Conservation (phyloP, 225 moss, liverwort and hornwort species). For the Rhytidiadelphus loreus region DNA sequence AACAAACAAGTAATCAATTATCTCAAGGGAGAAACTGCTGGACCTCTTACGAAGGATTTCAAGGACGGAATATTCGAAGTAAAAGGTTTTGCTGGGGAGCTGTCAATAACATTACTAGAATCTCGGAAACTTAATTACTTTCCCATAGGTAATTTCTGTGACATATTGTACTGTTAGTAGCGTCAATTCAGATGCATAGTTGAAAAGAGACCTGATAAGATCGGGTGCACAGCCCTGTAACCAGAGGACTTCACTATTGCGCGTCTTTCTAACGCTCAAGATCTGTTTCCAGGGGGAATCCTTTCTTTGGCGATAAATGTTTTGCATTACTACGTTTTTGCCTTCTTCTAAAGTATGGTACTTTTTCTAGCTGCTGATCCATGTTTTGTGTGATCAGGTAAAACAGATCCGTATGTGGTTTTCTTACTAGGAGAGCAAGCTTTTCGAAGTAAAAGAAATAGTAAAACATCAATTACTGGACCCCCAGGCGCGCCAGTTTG, state of each 20-base stretch:
- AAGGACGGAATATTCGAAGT: slow-evolving; percentile 48
- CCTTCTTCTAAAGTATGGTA: neutral
- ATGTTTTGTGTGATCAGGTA: slow-evolving; percentile 36
- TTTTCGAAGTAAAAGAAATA: slow-evolving; percentile 84
- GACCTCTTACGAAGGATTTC: slow-evolving; percentile 70
- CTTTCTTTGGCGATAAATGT: neutral
- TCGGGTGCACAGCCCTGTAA: neutral
- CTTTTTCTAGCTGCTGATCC: neutral
- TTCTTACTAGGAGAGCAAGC: slow-evolving; percentile 84
- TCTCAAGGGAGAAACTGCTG: slow-evolving; percentile 55
- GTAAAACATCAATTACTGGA: slow-evolving; percentile 80
- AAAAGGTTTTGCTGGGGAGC: slow-evolving; percentile 82
- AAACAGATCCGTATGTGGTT: slow-evolving; percentile 90
- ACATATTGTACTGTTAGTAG: neutral
- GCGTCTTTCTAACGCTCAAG: neutral
- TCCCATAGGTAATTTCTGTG: slow-evolving; percentile 46
- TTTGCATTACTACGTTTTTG: neutral
- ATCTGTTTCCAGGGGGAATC: neutral
- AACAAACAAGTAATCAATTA: slow-evolving; percentile 88
- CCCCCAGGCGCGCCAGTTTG: slow-evolving; percentile 89
- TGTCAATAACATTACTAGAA: slow-evolving; percentile 78
- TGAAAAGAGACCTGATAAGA: neutral
- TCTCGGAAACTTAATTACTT: slow-evolving; percentile 65
- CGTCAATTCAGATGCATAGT: neutral
- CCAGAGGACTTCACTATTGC: neutral